phyloP scores from a whole-genome alignment of 2,329 filamentous ascomycete species.

The Coleophoma cylindrospora region DNA sequence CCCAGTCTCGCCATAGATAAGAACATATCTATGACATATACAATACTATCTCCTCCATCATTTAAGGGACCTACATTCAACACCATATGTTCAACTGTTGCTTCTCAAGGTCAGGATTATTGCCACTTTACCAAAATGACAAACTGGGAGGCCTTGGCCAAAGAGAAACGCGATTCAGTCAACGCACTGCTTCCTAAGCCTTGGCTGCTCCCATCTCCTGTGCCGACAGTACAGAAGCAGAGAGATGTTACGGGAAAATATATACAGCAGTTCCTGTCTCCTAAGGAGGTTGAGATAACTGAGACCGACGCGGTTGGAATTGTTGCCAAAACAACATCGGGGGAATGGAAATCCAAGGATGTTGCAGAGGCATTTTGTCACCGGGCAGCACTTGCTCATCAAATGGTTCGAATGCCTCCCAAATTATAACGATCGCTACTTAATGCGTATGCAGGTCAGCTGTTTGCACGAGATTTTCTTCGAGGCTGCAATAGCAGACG shows the following conservation, averaged over 20 bases:
- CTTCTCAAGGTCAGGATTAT: too few species aligned
- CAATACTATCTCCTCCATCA: too few species aligned
- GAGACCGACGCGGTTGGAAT: conserved; percentile 54
- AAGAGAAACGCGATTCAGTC: conserved; percentile 48
- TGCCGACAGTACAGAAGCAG: conserved; percentile 45
- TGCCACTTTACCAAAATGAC: conserved; percentile 6
- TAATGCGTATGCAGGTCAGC: conserved; percentile 46
- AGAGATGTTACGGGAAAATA: conserved; percentile 51
- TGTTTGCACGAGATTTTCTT: conserved; percentile 55
- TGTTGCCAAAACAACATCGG: conserved; percentile 45
- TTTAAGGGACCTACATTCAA: too few species aligned
- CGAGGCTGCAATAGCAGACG: conserved; percentile 42
- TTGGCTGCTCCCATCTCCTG: conserved; percentile 43
- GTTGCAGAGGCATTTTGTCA: conserved; percentile 49
- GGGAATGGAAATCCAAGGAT: conserved; percentile 50
- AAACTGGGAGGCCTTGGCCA: conserved; percentile 44
- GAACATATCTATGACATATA: too few species aligned
- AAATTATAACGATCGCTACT: conserved; percentile 14
- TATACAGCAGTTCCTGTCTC: conserved; percentile 48
- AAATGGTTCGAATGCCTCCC: conserved; percentile 46
- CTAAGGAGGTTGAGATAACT: conserved; percentile 54
- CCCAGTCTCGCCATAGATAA: too few species aligned
- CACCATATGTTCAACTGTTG: too few species aligned
- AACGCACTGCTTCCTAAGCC: conserved; percentile 48
- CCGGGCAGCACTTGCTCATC: conserved; percentile 47